Base-by-base conservation (phyloP, 768 basidiomycete genomes). In the Cytidiella melzeri region DNA sequence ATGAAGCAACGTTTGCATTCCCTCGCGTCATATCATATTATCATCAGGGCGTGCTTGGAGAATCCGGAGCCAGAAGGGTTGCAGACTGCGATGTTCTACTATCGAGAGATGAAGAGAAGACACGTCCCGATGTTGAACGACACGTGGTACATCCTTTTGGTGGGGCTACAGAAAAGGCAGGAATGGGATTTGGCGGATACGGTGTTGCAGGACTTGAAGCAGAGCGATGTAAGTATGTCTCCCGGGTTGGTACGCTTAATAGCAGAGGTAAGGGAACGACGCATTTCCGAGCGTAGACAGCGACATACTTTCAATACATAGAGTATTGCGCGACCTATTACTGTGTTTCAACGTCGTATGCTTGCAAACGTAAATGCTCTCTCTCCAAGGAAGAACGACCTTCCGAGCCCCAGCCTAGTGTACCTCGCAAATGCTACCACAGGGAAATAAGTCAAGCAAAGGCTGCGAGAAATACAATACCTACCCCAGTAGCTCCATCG, bases 401-500 rank as follows among this genome's bases (percentile, higher is more conserved):
- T 79, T 25, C 81, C 68, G 45, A 76, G 64, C 11, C 88, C 88
- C 5, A 89, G 64, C 43, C 74, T 74, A 40, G 81, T 58, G 61
- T 91, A 91, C 49, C 89, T 79, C 4, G 76, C 76, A 60, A 83
- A 90, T 20, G 80, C 88, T 90, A 30, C 25, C 40, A 19, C 10
- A 7, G 19, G 7, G 40, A 41, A 46, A 18, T 21, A 39, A 40
- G 15, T 25, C 10, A 10, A 10, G 34, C 34, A 10, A 18, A 36
- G 34, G 34, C 18, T 10, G 34, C 18, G 10, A 36, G 44, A 39
- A 20, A n/a, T 21, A n/a, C 30, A 24, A 47, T 5, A 74, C 84
- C 64, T 58, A 94, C 92, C 80, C 81, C 87, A 87, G 61, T 91
- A 77, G 57, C 87, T 88, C 77, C 86, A 92, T 63, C 78, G 78